Evolutionary conservation across 768 basidiomycete species (phyloP), one percentile per base, ranked within the genome.

Genomic region (Saitozyma sp.): DNA sequence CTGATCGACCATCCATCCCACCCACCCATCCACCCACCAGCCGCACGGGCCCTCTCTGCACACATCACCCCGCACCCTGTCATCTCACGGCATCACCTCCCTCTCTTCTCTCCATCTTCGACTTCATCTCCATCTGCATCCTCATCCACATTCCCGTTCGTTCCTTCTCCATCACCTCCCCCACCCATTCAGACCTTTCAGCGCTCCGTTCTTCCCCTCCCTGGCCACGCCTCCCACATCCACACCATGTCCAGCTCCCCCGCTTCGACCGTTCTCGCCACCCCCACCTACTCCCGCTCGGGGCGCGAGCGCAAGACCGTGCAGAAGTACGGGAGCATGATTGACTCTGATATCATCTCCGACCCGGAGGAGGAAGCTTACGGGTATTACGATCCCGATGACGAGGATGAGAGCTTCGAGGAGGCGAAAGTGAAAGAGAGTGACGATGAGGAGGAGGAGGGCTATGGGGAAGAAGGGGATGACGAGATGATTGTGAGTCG

Each of bases 391-490:
- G 29, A 29, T 29, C 29, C 29, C 29, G 29, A 29, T 29, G 29
- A 29, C 17, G 63, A 54, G 9, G 56, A 54, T 17, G 29, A 29
- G 29, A 29, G 29, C 29, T 29, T 29, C 29, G 29, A 29, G 2
- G 29, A 20, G 50, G 54, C 50, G 52, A 50, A n/a, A 42, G 46
- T 59, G 16, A 55, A 65, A 6, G 62, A 59, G 11, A 48, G 54
- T 50, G 63, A 59, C 13, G 54, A 45, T 6, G 60, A 54, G n/a
- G 43, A 61, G 11, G 59, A 56, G 29, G 66, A 67, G n/a, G 56
- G 52, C 0, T 64, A 69, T 17, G 55, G 29, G 19, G 54, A 65
- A 17, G 58, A 59, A 37, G 50, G 54, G 8, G 64, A 57, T 6
- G 49, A 56, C 45, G 43, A 61, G 2, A 41, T 49, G 3, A 64